phyloP scores from a whole-genome alignment of 2,329 filamentous ascomycete species.

The Monosporascus sp. region DNA sequence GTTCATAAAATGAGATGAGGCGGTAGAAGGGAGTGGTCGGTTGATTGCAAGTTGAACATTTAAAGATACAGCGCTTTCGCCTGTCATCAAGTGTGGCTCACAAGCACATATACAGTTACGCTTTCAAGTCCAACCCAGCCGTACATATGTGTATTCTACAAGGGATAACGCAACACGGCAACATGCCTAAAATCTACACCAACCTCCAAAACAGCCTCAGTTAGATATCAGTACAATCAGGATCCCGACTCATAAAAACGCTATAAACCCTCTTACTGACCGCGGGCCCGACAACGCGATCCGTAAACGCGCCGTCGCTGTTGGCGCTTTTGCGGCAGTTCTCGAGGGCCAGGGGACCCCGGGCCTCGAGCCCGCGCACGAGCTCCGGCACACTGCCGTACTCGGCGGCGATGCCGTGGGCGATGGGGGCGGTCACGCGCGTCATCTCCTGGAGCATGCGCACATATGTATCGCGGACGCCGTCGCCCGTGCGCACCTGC shows the following conservation, averaged over 20 bases:
- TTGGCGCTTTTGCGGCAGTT: constrained; percentile 53
- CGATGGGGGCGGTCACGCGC: constrained; percentile 66
- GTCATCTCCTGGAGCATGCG: constrained; percentile 72
- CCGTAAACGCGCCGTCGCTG: constrained; percentile 50
- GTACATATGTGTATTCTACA: too few species aligned
- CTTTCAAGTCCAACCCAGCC: too few species aligned
- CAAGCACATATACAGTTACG: too few species aligned
- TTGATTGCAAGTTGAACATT: too few species aligned
- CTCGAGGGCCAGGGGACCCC: constrained; percentile 58
- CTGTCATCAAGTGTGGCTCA: too few species aligned
- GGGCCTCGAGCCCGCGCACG: constrained; percentile 49
- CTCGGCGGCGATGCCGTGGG: constrained; percentile 59
- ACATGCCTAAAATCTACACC: too few species aligned
- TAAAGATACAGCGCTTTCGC: too few species aligned
- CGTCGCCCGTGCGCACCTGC: constrained; percentile 66
- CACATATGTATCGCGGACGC: constrained; percentile 60
- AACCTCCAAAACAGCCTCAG: too few species aligned
- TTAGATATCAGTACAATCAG: neutral
- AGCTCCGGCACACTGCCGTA: constrained; percentile 55
- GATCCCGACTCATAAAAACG: constrained; percentile 37
- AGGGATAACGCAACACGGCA: too few species aligned
- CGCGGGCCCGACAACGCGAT: constrained; percentile 50
- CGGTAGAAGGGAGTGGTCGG: too few species aligned
- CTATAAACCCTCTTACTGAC: constrained; percentile 54
- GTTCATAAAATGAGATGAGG: too few species aligned